Evolutionary conservation across 2,329 filamentous ascomycete genomes (phyloP).

Genomic region (Beauveria pseudobassiana): DNA sequence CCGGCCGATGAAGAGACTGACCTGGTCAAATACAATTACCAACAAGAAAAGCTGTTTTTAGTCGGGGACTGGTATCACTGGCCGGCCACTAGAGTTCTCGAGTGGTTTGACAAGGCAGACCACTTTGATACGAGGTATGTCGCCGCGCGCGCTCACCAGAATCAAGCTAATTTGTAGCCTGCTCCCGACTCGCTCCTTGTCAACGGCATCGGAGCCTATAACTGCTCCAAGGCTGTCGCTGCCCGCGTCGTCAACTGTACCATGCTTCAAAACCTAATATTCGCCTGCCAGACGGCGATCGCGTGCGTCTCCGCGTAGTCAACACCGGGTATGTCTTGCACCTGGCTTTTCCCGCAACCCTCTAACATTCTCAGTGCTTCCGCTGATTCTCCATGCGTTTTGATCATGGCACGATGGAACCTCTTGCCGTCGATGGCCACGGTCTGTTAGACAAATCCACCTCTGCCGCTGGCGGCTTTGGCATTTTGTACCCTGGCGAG

Average conservation of each 20-base stretch:
- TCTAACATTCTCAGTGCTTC: constrained; percentile 8
- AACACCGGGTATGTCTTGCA: constrained; percentile 15
- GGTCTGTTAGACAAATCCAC: constrained; percentile 4
- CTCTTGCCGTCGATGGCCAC: constrained; percentile 16
- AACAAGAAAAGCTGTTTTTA: constrained; percentile 9
- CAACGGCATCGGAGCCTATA: constrained; percentile 11
- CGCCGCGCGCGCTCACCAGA: not conserved
- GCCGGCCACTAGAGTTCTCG: constrained; percentile 6
- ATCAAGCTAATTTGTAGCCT: constrained; percentile 10
- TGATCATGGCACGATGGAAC: constrained; percentile 11
- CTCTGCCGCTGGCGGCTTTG: constrained; percentile 12
- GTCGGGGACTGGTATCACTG: constrained; percentile 14
- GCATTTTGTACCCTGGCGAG: constrained; percentile 17
- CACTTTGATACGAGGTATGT: constrained; percentile 13
- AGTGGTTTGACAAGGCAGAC: constrained; percentile 11
- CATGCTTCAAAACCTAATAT: constrained; percentile 8
- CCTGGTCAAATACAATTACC: constrained; percentile 4
- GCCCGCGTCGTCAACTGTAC: constrained; percentile 13
- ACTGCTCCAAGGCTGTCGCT: constrained; percentile 17
- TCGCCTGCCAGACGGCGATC: constrained; percentile 7
- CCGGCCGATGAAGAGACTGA: not conserved
- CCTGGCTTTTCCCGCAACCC: no score
- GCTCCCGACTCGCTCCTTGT: constrained; percentile 14
- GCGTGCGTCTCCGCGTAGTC: constrained; percentile 14
- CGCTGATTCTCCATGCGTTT: constrained; percentile 12